Percentiles rank a stretch among this genome's conserved stretches.
Conservation (phyloP, 305 asterid species). For the Fraxinus platypoda region DNA sequence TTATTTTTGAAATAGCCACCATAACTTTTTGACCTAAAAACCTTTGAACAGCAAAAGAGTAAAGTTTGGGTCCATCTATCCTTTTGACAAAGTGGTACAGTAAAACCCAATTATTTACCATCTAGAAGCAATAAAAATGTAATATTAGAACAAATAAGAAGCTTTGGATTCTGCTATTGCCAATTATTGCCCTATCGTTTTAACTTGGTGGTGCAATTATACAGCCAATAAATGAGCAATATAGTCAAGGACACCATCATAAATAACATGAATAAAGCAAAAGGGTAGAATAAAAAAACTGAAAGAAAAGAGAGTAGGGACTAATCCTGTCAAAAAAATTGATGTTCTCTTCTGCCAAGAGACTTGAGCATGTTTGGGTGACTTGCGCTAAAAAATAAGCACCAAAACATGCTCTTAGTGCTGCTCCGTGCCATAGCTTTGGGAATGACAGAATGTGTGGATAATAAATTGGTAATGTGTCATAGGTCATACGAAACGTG, state of each 20-base stretch:
- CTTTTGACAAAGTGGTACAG: constrained; percentile 4
- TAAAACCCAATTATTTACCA: constrained; percentile 7
- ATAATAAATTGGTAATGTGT: too few species aligned
- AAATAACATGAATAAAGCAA: neutral
- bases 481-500: too few species aligned
- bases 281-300: neutral
- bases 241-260: neutral
- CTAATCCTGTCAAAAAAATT: neutral
- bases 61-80: neutral
- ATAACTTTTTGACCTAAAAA: constrained; percentile 33
- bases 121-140: neutral
- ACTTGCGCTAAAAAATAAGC: too few species aligned
- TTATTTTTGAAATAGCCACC: constrained; percentile 29
- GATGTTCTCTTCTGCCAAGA: neutral
- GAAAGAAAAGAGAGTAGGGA: neutral
- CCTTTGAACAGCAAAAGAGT: constrained; percentile 10
- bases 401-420: neutral
- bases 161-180: constrained; percentile 28
- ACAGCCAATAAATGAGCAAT: neutral
- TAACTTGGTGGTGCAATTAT: neutral
- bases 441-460: neutral
- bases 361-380: neutral
- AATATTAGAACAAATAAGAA: too few species aligned
- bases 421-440: neutral
- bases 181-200: constrained; percentile 15